phyloP scores from a whole-genome alignment of 2,329 filamentous ascomycete genomes.

The Fusarium goolgardi region DNA sequence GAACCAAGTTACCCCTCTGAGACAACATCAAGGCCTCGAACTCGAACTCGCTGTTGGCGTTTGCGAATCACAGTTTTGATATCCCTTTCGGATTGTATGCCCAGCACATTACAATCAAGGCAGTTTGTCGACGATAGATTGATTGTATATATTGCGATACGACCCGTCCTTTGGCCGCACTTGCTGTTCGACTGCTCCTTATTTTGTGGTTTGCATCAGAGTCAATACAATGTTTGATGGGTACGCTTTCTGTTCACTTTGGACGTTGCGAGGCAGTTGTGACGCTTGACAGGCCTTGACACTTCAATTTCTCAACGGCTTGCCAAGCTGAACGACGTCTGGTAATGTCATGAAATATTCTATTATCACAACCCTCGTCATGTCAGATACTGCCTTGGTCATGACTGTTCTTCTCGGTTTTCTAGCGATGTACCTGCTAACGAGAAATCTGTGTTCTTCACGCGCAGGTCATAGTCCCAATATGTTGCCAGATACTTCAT shows the following conservation, averaged over 20 bases:
- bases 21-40: conserved; percentile 3
- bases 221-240: conserved; percentile 55
- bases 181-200: conserved; percentile 38
- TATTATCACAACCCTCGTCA: conserved; percentile 17
- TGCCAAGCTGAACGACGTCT: conserved; percentile 12
- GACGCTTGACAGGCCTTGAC: conserved; percentile 19
- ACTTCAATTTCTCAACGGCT: conserved; percentile 6
- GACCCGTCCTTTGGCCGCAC: conserved; percentile 22
- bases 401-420: conserved; percentile 28
- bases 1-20: conserved; percentile 41
- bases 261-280: conserved; percentile 2
- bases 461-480: conserved; percentile 59
- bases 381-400: conserved; percentile 27
- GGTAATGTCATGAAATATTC: conserved; percentile 3
- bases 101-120: conserved; percentile 17
- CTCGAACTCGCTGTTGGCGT: background rate
- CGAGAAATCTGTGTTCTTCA: conserved; percentile 32
- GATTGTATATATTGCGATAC: conserved; percentile 22
- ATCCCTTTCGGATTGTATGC: conserved; percentile 26
- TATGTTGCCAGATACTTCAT: conserved; percentile 80
- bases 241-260: conserved; percentile 51
- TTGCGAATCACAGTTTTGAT: conserved; percentile 24
- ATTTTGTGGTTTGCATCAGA: conserved; percentile 35
- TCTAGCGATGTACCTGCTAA: conserved; percentile 47
- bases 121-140: conserved; percentile 26